These are phyloP conservation scores for Sugiyamaella novakii DNA, from an alignment of 1,139 yeast species.

Conservation along the genomic window DNA sequence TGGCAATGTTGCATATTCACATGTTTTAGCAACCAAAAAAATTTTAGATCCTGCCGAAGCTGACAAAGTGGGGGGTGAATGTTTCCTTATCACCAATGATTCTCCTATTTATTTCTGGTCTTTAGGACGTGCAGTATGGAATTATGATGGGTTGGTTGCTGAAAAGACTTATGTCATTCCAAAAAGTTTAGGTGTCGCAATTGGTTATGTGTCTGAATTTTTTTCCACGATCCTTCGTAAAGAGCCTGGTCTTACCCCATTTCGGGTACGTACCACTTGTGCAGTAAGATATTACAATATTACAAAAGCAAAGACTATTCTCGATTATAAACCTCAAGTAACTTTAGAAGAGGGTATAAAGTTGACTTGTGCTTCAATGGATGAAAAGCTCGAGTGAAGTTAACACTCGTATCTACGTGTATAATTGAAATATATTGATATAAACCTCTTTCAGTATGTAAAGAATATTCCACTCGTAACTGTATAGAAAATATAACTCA, in stretches of 20 bases:
- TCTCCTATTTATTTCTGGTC: conserved; percentile 98
- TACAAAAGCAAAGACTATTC: conserved; percentile 72
- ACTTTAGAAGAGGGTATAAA: conserved; percentile 80
- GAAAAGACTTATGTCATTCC: conserved; percentile 66
- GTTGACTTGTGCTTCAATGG: conserved; percentile 84
- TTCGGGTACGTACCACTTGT: conserved; percentile 88
- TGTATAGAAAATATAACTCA: not conserved
- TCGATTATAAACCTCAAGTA: conserved; percentile 83
- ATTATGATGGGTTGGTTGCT: conserved; percentile 87
- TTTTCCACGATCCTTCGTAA: conserved; percentile 68
- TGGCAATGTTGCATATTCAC: conserved; percentile 99
- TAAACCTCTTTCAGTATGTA: not conserved
- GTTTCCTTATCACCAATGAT: conserved; percentile 90
- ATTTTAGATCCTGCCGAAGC: conserved; percentile 52
- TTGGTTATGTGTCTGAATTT: conserved; percentile 79
- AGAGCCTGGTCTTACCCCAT: conserved; percentile 95
- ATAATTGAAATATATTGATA: not conserved
- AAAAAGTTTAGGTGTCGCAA: conserved; percentile 70
- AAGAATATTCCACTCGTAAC: not conserved
- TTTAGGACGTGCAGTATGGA: conserved; percentile 94
- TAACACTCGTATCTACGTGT: too few relatives aligned
- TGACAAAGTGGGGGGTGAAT: conserved; percentile 69
- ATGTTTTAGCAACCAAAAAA: conserved; percentile 85
- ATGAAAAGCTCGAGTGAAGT: conserved; percentile 49
- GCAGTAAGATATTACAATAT: conserved; percentile 96